These are phyloP conservation scores for Curvularia spicifera DNA, from an alignment of 2,329 filamentous ascomycete species.

Conservation along the genomic window DNA sequence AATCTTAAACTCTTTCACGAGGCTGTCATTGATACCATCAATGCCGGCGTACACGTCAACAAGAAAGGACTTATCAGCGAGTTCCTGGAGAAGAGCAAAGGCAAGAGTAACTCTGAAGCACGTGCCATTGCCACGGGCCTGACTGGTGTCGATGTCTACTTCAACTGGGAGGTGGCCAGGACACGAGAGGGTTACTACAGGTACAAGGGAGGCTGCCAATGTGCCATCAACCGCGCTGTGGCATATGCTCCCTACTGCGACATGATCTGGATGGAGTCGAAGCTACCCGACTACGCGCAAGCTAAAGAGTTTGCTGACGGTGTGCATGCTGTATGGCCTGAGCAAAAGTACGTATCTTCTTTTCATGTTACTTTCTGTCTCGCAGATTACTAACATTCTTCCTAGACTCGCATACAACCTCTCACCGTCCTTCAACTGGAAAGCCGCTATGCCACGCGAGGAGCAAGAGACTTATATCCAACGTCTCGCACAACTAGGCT, in stretches of 20 bases:
- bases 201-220: conserved; percentile 88
- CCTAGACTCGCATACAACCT: conserved; percentile 93
- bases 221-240: conserved; percentile 86
- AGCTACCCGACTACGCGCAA: conserved; percentile 88
- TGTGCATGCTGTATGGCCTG: conserved; percentile 91
- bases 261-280: conserved; percentile 99
- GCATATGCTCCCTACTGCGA: conserved; percentile 94
- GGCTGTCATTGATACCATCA: conserved; percentile 83
- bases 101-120: conserved; percentile 85
- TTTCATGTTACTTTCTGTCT: neutral
- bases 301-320: conserved; percentile 92
- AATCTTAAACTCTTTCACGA: conserved; percentile 88
- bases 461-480: conserved; percentile 98
- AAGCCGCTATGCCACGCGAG: conserved; percentile 86
- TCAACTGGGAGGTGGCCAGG: conserved; percentile 93
- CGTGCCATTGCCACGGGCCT: conserved; percentile 78
- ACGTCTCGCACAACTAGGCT: conserved; percentile 83
- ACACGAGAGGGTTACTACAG: conserved; percentile 96
- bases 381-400: conserved; percentile 11
- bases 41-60: conserved; percentile 68
- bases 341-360: conserved; percentile 78
- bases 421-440: conserved; percentile 99
- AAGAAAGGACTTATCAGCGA: conserved; percentile 71
- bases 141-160: conserved; percentile 82
- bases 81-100: conserved; percentile 72